A percentile compares a stretch with the other conserved stretches of the same genome.
phyloP scores from a whole-genome alignment of 1,284 basidiomycete species.

The Cutaneotrichosporon mucoides region DNA sequence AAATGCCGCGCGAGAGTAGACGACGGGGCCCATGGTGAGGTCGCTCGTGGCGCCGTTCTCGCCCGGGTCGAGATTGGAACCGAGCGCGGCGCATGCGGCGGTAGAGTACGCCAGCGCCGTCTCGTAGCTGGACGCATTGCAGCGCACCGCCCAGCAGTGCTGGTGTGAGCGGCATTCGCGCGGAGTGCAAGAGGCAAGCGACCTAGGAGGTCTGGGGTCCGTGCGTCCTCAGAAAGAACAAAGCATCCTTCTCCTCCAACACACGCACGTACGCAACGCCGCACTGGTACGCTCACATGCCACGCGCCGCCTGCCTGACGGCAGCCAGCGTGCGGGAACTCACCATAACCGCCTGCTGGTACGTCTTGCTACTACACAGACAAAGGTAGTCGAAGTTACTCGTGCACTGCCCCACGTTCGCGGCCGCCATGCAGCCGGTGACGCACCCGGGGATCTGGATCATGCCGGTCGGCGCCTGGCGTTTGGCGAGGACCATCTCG shows the following conservation, averaged over 20 bases:
- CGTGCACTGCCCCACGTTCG: neutral
- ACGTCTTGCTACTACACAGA: neutral
- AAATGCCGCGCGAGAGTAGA: conserved; percentile 2
- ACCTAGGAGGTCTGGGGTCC: neutral
- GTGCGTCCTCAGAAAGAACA: too few species aligned
- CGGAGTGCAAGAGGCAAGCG: too few species aligned
- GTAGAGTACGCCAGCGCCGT: neutral
- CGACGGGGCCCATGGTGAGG: conserved; percentile 6
- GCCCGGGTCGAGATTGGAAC: neutral
- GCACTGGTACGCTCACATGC: neutral
- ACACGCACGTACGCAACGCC: neutral
- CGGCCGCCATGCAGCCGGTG: neutral
- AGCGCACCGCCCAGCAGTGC: neutral
- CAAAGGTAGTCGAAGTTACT: neutral
- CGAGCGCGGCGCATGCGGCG: neutral
- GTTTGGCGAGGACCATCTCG: too few species aligned
- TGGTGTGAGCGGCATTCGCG: neutral
- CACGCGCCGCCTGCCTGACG: too few species aligned
- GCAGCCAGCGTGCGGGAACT: neutral
- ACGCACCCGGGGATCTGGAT: neutral
- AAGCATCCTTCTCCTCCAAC: too few species aligned
- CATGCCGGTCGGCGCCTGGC: too few species aligned
- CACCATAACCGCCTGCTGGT: neutral
- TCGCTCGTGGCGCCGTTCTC: neutral
- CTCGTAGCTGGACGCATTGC: neutral